phyloP scores from a whole-genome alignment of 345 rosid species.

The Carallia pectinifolia region DNA sequence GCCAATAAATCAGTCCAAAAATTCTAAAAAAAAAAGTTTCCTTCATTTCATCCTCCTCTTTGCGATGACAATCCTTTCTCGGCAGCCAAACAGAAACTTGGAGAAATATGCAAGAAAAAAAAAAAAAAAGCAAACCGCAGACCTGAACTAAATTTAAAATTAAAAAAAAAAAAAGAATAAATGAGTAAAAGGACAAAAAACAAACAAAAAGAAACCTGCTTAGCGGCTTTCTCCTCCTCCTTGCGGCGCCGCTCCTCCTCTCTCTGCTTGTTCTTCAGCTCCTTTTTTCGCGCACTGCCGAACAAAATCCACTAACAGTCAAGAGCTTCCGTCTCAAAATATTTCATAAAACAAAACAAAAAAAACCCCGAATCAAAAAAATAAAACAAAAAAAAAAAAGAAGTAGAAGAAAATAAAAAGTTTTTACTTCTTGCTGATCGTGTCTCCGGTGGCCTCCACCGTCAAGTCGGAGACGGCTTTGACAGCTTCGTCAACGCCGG shows the following conservation, averaged over 20 bases:
- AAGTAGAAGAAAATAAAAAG: not conserved
- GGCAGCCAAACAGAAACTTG: no score
- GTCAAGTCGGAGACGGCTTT: constrained; percentile 38
- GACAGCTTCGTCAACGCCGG: constrained; percentile 39
- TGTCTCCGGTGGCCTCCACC: constrained; percentile 36
- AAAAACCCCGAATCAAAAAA: not conserved
- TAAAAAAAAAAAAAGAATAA: not conserved
- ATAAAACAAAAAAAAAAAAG: not conserved
- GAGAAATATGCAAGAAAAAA: no score
- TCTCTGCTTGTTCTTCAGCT: constrained; percentile 61
- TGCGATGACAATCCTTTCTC: no score
- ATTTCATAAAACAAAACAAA: not conserved
- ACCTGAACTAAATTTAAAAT: no score
- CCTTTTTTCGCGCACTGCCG: constrained; percentile 82
- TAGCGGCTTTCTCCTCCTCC: constrained; percentile 62
- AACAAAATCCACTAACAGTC: no score
- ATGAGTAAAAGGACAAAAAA: not conserved
- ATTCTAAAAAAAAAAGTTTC: no score
- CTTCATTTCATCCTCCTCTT: no score
- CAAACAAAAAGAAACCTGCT: constrained; percentile 18
- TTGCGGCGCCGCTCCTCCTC: constrained; percentile 80
- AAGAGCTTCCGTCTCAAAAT: not conserved
- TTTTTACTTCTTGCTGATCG: constrained; percentile 75
- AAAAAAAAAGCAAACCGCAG: no score
- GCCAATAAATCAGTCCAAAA: no score